These are phyloP conservation scores for Suhomyces guaymorum DNA, from an alignment of 1,139 yeast species.

Conservation along the genomic window DNA sequence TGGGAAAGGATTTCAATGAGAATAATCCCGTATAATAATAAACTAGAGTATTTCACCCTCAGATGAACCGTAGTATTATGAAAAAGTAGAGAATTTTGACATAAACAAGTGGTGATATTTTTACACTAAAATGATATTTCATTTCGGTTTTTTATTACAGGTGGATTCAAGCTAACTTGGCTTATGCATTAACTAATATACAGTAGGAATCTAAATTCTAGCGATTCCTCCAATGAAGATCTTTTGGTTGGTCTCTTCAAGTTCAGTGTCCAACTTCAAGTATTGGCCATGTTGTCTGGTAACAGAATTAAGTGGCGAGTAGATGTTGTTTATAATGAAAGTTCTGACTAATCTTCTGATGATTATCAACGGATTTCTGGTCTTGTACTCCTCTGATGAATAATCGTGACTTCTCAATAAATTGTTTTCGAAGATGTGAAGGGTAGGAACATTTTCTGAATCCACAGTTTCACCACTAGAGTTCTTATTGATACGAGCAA, in stretches of 20 bases:
- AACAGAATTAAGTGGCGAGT: slow-evolving; percentile 31
- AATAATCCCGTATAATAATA: too few species aligned
- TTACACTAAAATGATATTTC: too few species aligned
- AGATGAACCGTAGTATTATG: too few species aligned
- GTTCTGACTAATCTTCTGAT: slow-evolving; percentile 21
- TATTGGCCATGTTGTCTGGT: slow-evolving; percentile 28
- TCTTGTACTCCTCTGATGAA: slow-evolving; percentile 16
- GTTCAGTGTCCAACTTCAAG: slow-evolving; percentile 24
- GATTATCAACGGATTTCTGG: slow-evolving; percentile 22
- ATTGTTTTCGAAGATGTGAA: slow-evolving; percentile 43
- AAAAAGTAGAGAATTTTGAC: too few species aligned
- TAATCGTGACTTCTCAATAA: slow-evolving; percentile 29
- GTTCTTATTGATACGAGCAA: slow-evolving; percentile 9
- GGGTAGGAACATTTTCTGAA: slow-evolving; percentile 21
- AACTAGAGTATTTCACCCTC: too few species aligned
- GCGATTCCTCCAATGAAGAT: slow-evolving; percentile 32
- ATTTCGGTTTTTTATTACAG: too few species aligned
- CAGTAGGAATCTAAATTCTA: slow-evolving; percentile 13
- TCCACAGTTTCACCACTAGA: background rate
- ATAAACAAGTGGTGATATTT: too few species aligned
- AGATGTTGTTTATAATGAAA: slow-evolving; percentile 27
- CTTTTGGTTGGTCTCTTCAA: slow-evolving; percentile 26
- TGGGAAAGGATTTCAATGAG: too few species aligned
- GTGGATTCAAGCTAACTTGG: too few species aligned
- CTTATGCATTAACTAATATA: background rate